Evolutionary conservation across 805 yeast genomes (phyloP).

Genomic region (Zygoascus tannicola): DNA sequence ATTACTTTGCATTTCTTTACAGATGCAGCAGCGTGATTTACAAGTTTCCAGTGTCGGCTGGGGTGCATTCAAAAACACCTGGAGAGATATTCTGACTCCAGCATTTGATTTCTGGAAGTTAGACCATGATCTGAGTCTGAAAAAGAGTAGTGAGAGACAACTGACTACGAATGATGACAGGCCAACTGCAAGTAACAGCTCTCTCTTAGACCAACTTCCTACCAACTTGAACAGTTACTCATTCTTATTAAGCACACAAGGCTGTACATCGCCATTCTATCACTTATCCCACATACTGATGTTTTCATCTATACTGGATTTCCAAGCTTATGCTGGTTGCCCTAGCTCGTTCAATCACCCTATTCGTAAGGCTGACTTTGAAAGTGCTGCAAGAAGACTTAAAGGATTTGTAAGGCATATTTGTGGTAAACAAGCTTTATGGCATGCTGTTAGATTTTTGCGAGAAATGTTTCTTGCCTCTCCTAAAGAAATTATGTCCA

Average conservation of each 20-base stretch:
- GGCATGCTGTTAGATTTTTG: slow-evolving; percentile 53
- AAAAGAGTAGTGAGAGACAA: slow-evolving; percentile 4
- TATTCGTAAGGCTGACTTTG: slow-evolving; percentile 43
- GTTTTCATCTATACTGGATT: slow-evolving; percentile 67
- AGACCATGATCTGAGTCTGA: slow-evolving; percentile 18
- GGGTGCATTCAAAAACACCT: slow-evolving; percentile 36
- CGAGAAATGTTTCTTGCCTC: slow-evolving; percentile 52
- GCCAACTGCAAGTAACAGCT: neutral
- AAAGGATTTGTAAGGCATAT: slow-evolving; percentile 41
- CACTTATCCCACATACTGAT: slow-evolving; percentile 67
- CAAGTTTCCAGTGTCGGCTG: slow-evolving; percentile 44
- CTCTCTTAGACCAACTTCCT: slow-evolving; percentile 4
- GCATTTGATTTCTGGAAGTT: slow-evolving; percentile 63
- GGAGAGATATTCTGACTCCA: slow-evolving; percentile 63
- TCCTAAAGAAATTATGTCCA: slow-evolving; percentile 31
- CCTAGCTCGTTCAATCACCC: slow-evolving; percentile 69
- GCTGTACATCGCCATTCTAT: slow-evolving; percentile 58
- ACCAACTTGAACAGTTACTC: slow-evolving; percentile 6
- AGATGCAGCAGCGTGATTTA: slow-evolving; percentile 62
- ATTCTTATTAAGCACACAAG: slow-evolving; percentile 12
- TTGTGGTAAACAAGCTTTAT: slow-evolving; percentile 43
- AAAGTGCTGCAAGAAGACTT: slow-evolving; percentile 41
- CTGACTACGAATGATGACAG: neutral
- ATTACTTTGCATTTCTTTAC: slow-evolving; percentile 53
- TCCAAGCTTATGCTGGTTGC: slow-evolving; percentile 71